Evolutionary conservation across 257 asterid genomes (phyloP).

Genomic region (Verbena officinalis): DNA sequence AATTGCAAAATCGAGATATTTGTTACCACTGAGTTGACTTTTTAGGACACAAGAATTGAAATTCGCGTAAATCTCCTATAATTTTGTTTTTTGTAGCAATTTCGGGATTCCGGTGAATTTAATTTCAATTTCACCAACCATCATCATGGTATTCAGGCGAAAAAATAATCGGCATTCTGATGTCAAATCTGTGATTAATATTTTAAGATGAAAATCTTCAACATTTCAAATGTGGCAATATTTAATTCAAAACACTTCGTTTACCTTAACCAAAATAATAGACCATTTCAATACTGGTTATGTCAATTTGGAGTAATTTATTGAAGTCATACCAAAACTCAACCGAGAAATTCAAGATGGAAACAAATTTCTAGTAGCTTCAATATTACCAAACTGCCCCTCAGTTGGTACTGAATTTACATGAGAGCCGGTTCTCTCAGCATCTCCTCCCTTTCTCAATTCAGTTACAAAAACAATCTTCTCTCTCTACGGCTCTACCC

Average conservation of each 20-base stretch:
- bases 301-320: neutral
- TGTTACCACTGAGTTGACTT: too few species aligned
- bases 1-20: too few species aligned
- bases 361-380: neutral
- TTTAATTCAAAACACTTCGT: neutral
- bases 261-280: neutral
- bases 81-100: too few species aligned
- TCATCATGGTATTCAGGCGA: too few species aligned
- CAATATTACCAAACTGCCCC: slow-evolving; percentile 15
- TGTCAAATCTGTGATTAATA: neutral
- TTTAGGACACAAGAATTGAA: too few species aligned
- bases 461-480: slow-evolving; percentile 30
- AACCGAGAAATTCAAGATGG: neutral
- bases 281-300: neutral
- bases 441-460: neutral
- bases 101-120: too few species aligned
- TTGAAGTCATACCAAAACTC: neutral
- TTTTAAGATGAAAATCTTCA: too few species aligned
- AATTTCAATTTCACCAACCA: too few species aligned
- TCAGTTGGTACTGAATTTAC: neutral
- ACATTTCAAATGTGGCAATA: neutral
- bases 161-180: neutral
- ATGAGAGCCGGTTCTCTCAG: neutral
- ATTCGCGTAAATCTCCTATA: too few species aligned
- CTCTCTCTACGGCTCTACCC: slow-evolving; percentile 7